These are phyloP conservation scores for Plasmodium ovale DNA, from an alignment of 169 alveolate species.

Conservation along the genomic window DNA sequence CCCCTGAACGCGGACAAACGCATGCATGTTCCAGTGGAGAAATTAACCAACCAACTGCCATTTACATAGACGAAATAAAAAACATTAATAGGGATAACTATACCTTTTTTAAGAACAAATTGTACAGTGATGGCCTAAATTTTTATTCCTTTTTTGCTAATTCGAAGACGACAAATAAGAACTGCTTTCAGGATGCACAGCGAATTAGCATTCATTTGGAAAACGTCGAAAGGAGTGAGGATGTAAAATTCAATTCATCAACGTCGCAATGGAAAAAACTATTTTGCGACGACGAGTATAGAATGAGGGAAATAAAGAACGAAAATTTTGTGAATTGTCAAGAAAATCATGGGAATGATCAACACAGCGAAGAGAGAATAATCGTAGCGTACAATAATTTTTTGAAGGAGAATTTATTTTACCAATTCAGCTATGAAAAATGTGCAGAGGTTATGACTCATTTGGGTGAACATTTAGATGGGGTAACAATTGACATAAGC, in stretches of 20 bases:
- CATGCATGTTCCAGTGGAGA: neutral
- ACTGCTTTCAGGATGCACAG: neutral
- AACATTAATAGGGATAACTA: conserved; percentile 59
- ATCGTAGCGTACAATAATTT: conserved; percentile 11
- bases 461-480: conserved; percentile 13
- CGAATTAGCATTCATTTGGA: conserved; percentile 4
- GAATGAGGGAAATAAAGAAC: conserved; percentile 48
- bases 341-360: neutral
- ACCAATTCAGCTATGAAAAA: conserved; percentile 16
- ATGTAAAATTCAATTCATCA: neutral
- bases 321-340: conserved; percentile 23
- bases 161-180: conserved; percentile 39
- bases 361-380: neutral
- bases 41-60: neutral
- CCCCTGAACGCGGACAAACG: no score
- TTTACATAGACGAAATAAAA: conserved; percentile 39
- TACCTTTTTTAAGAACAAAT: conserved; percentile 13
- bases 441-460: conserved; percentile 9
- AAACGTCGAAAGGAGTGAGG: neutral
- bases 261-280: conserved; percentile 26
- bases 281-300: conserved; percentile 32
- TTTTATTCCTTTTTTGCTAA: conserved; percentile 58
- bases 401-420: conserved; percentile 40
- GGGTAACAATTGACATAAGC: conserved; percentile 12
- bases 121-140: conserved; percentile 51